phyloP scores from a whole-genome alignment of 1,139 yeast species.

The Taphrina wiesneri region DNA sequence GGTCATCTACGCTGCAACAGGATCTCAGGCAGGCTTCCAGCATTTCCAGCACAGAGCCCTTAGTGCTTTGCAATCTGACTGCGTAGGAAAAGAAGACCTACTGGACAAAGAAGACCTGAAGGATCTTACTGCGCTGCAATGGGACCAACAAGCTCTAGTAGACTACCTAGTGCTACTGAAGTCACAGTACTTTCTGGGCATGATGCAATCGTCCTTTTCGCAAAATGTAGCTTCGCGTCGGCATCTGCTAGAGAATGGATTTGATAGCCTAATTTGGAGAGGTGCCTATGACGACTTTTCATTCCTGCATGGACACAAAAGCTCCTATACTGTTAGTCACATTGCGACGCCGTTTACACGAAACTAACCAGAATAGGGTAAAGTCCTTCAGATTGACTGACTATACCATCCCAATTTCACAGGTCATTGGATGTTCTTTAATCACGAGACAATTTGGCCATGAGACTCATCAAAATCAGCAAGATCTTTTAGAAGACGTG shows the following conservation, averaged over 20 bases:
- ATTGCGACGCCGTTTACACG: background rate
- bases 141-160: constrained; percentile 14
- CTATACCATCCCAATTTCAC: background rate
- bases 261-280: constrained; percentile 1
- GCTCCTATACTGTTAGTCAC: background rate
- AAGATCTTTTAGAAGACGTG: too few relatives aligned
- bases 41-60: background rate
- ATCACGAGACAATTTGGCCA: constrained; percentile 12
- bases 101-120: background rate
- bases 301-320: background rate
- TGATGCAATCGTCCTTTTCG: constrained; percentile 3
- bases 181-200: background rate
- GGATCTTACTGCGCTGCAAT: background rate
- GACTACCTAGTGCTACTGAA: constrained; percentile 2
- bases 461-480: too few relatives aligned
- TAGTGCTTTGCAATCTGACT: background rate
- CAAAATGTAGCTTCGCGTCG: constrained; percentile 5
- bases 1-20: background rate
- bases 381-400: background rate
- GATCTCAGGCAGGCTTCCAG: background rate
- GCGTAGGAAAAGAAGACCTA: background rate
- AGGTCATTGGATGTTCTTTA: constrained; percentile 4
- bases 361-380: background rate
- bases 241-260: background rate
- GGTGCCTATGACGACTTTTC: background rate